Conservation (phyloP, 352 stramenopile genomes). For the Pythium volutum region DNA sequence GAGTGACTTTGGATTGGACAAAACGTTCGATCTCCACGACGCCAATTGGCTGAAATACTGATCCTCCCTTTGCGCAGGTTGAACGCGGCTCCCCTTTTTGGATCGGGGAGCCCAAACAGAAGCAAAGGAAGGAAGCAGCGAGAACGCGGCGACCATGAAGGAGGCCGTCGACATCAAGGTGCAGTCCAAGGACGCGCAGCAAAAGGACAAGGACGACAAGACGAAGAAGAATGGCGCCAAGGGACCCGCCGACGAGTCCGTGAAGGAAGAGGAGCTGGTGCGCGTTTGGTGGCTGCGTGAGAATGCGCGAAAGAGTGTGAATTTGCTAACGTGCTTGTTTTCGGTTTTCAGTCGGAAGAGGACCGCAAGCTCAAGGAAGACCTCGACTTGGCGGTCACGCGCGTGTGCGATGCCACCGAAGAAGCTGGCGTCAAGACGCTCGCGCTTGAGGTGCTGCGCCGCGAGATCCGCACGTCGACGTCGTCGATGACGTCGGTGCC, state of each 20-base stretch:
- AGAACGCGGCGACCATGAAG: conserved; percentile 51
- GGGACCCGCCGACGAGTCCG: conserved; percentile 29
- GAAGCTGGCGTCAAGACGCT: conserved; percentile 70
- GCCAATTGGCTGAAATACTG: conserved; percentile 9
- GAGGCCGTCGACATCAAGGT: conserved; percentile 60
- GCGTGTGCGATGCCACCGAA: conserved; percentile 66
- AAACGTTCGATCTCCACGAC: not conserved
- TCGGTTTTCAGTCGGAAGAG: conserved; percentile 70
- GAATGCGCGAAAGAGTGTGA: not conserved
- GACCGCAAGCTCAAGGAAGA: conserved; percentile 93
- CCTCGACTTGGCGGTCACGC: conserved; percentile 85
- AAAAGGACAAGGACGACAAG: conserved; percentile 32
- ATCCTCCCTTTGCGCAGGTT: conserved; percentile 1
- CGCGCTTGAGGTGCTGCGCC: conserved; percentile 95
- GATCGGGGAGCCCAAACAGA: conserved; percentile 15
- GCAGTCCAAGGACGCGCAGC: conserved; percentile 53
- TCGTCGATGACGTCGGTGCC: conserved; percentile 99
- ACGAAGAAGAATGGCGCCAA: conserved; percentile 27
- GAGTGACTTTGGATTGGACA: conserved; percentile 15
- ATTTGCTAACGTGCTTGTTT: not conserved
- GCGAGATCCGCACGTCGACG: conserved; percentile 95
- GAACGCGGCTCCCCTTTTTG: conserved; percentile 17
- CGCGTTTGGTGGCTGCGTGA: conserved; percentile 24
- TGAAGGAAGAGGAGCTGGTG: conserved; percentile 67
- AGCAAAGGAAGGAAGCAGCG: conserved; percentile 24